phyloP scores from a whole-genome alignment of 176 grass and related monocot species.

The Rhynchospora breviuscula region DNA sequence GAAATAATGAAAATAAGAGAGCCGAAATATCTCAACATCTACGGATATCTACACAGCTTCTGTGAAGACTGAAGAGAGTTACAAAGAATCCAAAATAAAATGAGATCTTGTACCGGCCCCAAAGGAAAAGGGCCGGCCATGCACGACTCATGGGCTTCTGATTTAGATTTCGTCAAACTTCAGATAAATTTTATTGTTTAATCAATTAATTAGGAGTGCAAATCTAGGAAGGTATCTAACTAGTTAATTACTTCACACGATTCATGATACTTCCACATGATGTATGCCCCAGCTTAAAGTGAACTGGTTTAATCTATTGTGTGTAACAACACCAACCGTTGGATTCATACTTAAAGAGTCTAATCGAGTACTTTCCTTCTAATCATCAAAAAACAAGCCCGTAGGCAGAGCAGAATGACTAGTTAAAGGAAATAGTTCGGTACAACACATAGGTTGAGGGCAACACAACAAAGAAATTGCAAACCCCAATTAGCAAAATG shows the following conservation, averaged over 20 bases:
- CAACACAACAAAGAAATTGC: too few species aligned
- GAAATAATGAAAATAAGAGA: background rate
- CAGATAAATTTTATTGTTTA: background rate
- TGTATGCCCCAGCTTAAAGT: background rate
- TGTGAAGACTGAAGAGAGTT: background rate
- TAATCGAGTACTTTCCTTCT: too few species aligned
- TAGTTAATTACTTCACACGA: background rate
- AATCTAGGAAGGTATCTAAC: slow-evolving; percentile 9
- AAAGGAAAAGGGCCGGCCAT: slow-evolving; percentile 20
- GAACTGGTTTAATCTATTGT: background rate
- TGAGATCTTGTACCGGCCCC: slow-evolving; percentile 4
- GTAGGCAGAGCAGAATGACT: too few species aligned
- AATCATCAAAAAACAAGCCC: too few species aligned
- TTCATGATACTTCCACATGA: background rate
- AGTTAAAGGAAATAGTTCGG: too few species aligned
- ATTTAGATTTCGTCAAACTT: background rate
- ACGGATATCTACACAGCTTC: background rate
- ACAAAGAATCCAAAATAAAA: background rate
- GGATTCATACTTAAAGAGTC: too few species aligned
- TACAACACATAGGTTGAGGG: too few species aligned
- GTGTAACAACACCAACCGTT: too few species aligned
- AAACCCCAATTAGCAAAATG: too few species aligned
- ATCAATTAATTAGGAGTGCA: slow-evolving; percentile 1
- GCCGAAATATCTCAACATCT: background rate
- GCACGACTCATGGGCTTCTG: background rate